phyloP scores from a whole-genome alignment of 257 asterid species.

The Cruciata laevipes region DNA sequence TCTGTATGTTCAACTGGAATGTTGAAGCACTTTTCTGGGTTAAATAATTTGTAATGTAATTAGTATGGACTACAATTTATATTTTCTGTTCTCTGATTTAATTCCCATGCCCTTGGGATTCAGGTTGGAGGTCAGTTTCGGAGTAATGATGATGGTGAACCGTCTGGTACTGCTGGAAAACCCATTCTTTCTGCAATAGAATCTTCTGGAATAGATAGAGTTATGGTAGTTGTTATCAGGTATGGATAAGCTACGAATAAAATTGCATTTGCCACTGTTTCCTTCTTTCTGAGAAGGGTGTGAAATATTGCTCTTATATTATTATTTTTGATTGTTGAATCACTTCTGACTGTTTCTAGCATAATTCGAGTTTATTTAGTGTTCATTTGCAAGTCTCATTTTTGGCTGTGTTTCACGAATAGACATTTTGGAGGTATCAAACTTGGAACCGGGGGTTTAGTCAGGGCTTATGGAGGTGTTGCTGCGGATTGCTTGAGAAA shows the following conservation, averaged over 20 bases:
- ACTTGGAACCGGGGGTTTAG: constrained; percentile 97
- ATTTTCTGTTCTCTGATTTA: neutral
- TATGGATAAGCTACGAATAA: neutral
- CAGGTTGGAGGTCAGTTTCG: constrained; percentile 85
- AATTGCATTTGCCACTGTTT: neutral
- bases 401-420: constrained; percentile 6
- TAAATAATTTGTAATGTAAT: neutral
- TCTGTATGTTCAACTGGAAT: neutral
- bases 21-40: neutral
- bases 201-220: constrained; percentile 81
- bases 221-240: constrained; percentile 92
- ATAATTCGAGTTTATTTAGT: neutral
- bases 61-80: neutral
- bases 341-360: neutral
- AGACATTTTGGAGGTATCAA: constrained; percentile 95
- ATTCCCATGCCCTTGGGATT: constrained; percentile 11
- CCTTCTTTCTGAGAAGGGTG: neutral
- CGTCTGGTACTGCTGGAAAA: constrained; percentile 97
- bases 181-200: constrained; percentile 80
- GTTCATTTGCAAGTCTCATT: neutral
- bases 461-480: constrained; percentile 94
- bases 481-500: constrained; percentile 81
- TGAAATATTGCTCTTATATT: neutral
- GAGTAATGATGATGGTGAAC: constrained; percentile 93
- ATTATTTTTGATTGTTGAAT: neutral